Evolutionary conservation across 805 yeast species (phyloP).

Genomic region (Ogataea henricii): DNA sequence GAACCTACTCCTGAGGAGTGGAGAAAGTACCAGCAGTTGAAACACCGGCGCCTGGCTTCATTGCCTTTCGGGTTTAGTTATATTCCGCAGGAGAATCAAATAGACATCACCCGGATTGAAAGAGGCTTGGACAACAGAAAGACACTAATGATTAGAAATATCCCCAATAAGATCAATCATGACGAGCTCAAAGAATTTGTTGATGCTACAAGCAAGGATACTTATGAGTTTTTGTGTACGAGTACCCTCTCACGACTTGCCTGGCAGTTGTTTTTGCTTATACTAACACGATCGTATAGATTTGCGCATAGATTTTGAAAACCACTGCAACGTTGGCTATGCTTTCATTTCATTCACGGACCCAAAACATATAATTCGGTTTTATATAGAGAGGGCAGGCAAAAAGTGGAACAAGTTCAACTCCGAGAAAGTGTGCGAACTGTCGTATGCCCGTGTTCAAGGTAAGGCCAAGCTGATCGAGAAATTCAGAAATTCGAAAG

Average conservation of each 20-base stretch:
- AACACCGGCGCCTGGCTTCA: conserved; percentile 28
- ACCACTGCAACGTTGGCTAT: conserved; percentile 57
- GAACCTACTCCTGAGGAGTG: conserved; percentile 22
- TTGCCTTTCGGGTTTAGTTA: conserved; percentile 25
- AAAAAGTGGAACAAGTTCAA: conserved; percentile 49
- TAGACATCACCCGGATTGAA: conserved; percentile 42
- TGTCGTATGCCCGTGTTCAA: conserved; percentile 54
- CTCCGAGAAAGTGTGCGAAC: conserved; percentile 52
- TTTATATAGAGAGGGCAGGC: conserved; percentile 48
- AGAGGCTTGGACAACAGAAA: conserved; percentile 46
- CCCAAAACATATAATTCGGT: conserved; percentile 45
- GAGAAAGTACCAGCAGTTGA: conserved; percentile 26
- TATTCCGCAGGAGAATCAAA: conserved; percentile 38
- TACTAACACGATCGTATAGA: conserved; percentile 29
- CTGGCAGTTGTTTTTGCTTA: neutral
- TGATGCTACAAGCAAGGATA: conserved; percentile 44
- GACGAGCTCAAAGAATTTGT: conserved; percentile 46
- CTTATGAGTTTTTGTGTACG: conserved; percentile 44
- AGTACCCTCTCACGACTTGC: neutral
- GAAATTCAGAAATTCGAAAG: conserved; percentile 51
- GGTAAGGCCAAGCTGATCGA: conserved; percentile 47
- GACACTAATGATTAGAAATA: conserved; percentile 55
- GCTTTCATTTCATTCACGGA: conserved; percentile 52
- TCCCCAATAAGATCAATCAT: conserved; percentile 53
- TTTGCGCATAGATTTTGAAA: conserved; percentile 52